phyloP scores from a whole-genome alignment of 1,139 yeast genomes.

The Scheffersomyces titani region DNA sequence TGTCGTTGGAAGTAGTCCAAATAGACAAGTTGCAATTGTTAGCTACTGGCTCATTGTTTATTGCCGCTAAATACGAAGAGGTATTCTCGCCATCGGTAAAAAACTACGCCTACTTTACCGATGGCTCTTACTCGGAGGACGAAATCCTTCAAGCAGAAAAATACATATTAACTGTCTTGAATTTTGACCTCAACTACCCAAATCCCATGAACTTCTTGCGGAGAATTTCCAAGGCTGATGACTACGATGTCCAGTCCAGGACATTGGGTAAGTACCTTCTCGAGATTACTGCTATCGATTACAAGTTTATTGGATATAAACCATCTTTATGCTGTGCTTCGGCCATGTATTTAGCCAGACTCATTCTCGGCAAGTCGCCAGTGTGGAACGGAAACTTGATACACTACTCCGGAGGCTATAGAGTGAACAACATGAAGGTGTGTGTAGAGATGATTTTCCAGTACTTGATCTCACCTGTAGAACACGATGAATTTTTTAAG shows the following conservation, averaged over 20 bases:
- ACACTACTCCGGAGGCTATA: conserved; percentile 92
- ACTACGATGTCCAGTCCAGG: conserved; percentile 88
- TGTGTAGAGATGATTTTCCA: conserved; percentile 75
- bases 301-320: conserved; percentile 71
- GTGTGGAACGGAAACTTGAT: conserved; percentile 82
- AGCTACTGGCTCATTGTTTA: conserved; percentile 87
- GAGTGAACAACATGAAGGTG: conserved; percentile 67
- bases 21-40: conserved; percentile 84
- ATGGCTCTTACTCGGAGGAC: conserved; percentile 79
- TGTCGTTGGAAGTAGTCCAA: conserved; percentile 78
- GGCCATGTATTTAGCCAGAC: conserved; percentile 85
- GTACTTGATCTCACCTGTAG: conserved; percentile 80
- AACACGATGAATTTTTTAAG: conserved; percentile 90
- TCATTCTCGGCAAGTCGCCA: conserved; percentile 69
- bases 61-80: conserved; percentile 95
- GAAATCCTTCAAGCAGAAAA: conserved; percentile 89
- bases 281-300: conserved; percentile 81
- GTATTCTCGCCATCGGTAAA: conserved; percentile 88
- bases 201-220: conserved; percentile 93
- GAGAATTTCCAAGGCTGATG: conserved; percentile 92
- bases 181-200: conserved; percentile 83
- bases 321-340: conserved; percentile 91
- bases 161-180: conserved; percentile 71
- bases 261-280: conserved; percentile 88
- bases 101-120: conserved; percentile 87